Conservation (phyloP, 208 protist genomes). For the Leishmania braziliensis region DNA sequence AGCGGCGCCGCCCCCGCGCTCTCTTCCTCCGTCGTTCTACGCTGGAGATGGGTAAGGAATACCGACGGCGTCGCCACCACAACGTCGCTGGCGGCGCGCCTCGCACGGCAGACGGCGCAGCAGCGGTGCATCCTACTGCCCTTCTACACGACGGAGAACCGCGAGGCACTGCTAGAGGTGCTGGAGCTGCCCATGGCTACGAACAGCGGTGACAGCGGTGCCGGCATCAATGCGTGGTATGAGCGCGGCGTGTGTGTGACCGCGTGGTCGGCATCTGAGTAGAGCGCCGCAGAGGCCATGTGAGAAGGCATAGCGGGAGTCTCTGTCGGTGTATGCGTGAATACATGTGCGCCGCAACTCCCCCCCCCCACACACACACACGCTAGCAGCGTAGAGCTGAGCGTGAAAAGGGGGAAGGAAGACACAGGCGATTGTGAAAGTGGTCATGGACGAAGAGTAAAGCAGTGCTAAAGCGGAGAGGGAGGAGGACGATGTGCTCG, state of each 20-base stretch:
- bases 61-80: slow-evolving; percentile 11
- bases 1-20: slow-evolving; percentile 27
- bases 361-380: too few relatives aligned
- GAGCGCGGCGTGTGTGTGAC: slow-evolving; percentile 83
- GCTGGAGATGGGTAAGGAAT: slow-evolving; percentile 44
- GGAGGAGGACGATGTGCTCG: neutral
- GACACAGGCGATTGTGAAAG: neutral
- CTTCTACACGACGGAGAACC: slow-evolving; percentile 83
- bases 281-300: neutral
- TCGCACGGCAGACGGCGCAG: slow-evolving; percentile 32
- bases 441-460: neutral
- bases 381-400: neutral
- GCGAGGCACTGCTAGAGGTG: slow-evolving; percentile 74
- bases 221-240: slow-evolving; percentile 67
- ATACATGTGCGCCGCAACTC: neutral
- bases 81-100: slow-evolving; percentile 30
- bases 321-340: neutral
- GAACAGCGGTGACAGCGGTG: neutral
- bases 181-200: slow-evolving; percentile 46
- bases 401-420: neutral
- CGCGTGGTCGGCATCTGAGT: slow-evolving; percentile 65
- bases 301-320: neutral
- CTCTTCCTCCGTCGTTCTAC: slow-evolving; percentile 38
- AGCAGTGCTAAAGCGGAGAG: neutral
- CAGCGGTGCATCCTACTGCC: slow-evolving; percentile 53